These are phyloP conservation scores for Moricandia arvensis DNA, from an alignment of 345 rosid species.

Conservation along the genomic window DNA sequence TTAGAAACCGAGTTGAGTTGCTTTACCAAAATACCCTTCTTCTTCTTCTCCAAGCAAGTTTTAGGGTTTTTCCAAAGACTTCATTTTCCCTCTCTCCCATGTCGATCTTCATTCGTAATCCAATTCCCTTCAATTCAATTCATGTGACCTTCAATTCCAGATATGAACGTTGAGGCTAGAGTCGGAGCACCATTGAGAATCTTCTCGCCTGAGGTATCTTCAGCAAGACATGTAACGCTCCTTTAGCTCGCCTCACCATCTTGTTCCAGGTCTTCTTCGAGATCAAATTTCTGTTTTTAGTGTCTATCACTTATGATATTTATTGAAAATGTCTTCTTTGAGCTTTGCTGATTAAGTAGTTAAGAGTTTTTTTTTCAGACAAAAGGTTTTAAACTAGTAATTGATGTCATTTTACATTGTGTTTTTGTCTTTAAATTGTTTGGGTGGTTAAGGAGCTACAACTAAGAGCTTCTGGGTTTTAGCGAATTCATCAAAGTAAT, in stretches of 20 bases:
- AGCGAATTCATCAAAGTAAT: too few relatives aligned
- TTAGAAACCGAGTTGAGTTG: too few relatives aligned
- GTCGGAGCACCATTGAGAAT: conserved; percentile 65
- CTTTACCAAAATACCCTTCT: conserved; percentile 28
- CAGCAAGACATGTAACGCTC: conserved; percentile 96
- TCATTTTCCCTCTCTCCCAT: conserved; percentile 15
- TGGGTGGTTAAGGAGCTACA: too few relatives aligned
- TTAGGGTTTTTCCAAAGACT: conserved; percentile 21
- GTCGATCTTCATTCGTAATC: conserved; percentile 25
- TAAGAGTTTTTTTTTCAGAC: background rate
- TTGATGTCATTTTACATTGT: background rate
- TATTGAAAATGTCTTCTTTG: background rate
- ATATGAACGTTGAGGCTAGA: conserved; percentile 65
- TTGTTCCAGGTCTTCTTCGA: conserved; percentile 66
- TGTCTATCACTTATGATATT: background rate
- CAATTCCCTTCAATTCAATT: conserved; percentile 19
- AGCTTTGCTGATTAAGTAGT: background rate
- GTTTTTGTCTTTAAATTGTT: too few relatives aligned
- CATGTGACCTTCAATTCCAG: conserved; percentile 26
- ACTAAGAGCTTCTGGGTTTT: too few relatives aligned
- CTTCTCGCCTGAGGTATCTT: conserved; percentile 81
- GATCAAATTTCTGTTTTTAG: background rate
- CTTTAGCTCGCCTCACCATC: conserved; percentile 92
- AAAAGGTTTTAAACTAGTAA: background rate
- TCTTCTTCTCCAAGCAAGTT: conserved; percentile 24